A percentile compares a stretch with the other conserved stretches of the same genome.
phyloP scores from a whole-genome alignment of 2,329 filamentous ascomycete genomes.

The Purpureocillium lavendulum region DNA sequence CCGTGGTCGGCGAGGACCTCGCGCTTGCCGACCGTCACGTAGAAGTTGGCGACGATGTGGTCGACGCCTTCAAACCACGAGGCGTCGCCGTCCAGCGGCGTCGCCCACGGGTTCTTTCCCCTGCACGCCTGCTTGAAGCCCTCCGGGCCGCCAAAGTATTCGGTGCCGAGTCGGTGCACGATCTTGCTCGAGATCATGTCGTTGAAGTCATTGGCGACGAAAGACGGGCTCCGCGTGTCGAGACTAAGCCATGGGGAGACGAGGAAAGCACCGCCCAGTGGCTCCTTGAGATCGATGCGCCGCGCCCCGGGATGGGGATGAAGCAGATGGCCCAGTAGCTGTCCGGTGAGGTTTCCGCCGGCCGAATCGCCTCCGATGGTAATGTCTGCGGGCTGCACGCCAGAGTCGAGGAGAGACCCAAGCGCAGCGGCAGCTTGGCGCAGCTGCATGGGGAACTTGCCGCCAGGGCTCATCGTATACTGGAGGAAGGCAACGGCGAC shows the following conservation, averaged over 20 bases:
- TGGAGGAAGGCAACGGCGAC: constrained; percentile 23
- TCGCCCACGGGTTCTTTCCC: constrained; percentile 13
- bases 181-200: constrained; percentile 22
- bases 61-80: constrained; percentile 19
- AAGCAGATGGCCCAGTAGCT: constrained; percentile 23
- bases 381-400: constrained; percentile 19
- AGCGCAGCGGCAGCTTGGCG: constrained; percentile 22
- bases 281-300: constrained; percentile 12
- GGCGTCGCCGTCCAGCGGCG: constrained; percentile 18
- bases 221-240: constrained; percentile 12
- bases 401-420: constrained; percentile 17
- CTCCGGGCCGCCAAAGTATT: constrained; percentile 7
- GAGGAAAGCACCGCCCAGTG: constrained; percentile 20
- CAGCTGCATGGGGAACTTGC: constrained; percentile 21
- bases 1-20: constrained; percentile 23
- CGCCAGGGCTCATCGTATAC: constrained; percentile 23
- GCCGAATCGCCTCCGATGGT: constrained; percentile 28
- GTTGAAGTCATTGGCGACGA: constrained; percentile 15
- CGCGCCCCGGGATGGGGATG: constrained; percentile 17
- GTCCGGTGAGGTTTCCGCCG: constrained; percentile 23
- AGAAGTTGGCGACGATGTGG: constrained; percentile 13
- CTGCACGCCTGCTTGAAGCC: constrained; percentile 7
- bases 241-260: constrained; percentile 24
- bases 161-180: constrained; percentile 3
- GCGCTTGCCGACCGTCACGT: constrained; percentile 22